Evolutionary conservation across 768 basidiomycete genomes (phyloP), one percentile per base, ranked within the genome.

Genomic region (Leccinum pellstonianum): DNA sequence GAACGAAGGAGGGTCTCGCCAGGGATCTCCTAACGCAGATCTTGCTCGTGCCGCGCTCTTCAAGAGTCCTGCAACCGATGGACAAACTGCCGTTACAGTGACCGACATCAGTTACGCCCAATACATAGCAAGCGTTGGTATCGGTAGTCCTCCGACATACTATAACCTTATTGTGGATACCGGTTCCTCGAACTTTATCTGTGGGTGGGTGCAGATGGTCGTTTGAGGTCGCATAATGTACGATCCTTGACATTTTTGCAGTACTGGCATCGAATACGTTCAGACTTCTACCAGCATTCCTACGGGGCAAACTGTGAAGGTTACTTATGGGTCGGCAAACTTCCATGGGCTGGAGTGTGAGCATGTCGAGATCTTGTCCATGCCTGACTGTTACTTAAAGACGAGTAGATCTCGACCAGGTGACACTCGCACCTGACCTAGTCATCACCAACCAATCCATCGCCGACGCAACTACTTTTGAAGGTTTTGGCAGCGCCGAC

Each of bases 341-440:
- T 58, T 74, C 48, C 35, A 35, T 70, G 78, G 79, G 21, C 69
- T 66, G 38, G 79, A 80, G 61, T 81, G 68, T 69, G 37, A 52
- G 43, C 11, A 41, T 9, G 3, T 43, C 7, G 14, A 27, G 5
- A 17, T 15, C 11, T 3, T 35, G 4, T 43, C 17, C 21, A 43
- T 15, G 17, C 19, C 5, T 27, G 15, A 12, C 12, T 7, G 10
- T 31, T 29, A 29, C 29, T 29, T 48, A 25, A 55, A 8, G n/a
- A 1, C 3, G 12, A 2, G 31, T 48, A 74, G 64, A 71, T 51
- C 50, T 60, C 23, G 74, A 76, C 46, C 62, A 64, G 48, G 68
- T 72, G 25, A 62, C 68, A 8, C 53, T 75, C 23, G 62, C 68
- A 12, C 33, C 64, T 17, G 56, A 52, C 43, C 61, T 76, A 37